Conservation (phyloP, 2,329 filamentous ascomycete genomes). For the Stagonosporopsis vannaccii region DNA sequence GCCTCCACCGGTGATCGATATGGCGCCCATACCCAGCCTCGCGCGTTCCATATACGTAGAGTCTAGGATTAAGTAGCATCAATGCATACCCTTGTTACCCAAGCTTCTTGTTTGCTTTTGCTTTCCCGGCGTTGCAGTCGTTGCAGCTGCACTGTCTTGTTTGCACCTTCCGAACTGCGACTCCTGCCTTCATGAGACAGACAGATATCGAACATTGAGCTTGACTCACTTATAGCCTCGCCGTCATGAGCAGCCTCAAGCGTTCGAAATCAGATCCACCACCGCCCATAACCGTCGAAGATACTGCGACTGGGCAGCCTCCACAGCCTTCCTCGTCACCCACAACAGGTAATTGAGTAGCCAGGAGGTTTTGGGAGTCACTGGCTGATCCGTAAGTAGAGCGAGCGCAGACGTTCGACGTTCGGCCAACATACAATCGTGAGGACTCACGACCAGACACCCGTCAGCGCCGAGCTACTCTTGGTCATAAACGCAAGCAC, state of each 20-base stretch:
- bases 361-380: background rate
- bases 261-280: conserved; percentile 31
- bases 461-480: conserved; percentile 29
- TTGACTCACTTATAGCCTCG: background rate
- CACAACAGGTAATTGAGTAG: conserved; percentile 23
- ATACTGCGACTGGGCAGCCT: conserved; percentile 36
- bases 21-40: conserved; percentile 4
- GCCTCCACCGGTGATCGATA: conserved; percentile 9
- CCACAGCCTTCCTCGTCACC: conserved; percentile 33
- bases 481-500: conserved; percentile 40
- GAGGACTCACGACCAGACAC: conserved; percentile 19
- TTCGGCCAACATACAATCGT: conserved; percentile 18
- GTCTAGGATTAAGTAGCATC: background rate
- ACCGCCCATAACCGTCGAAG: conserved; percentile 47
- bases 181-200: background rate
- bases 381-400: conserved; percentile 11
- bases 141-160: conserved; percentile 7
- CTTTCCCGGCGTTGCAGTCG: background rate
- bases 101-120: conserved; percentile 2
- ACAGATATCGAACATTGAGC: background rate
- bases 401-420: conserved; percentile 26
- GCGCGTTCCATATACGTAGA: background rate
- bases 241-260: conserved; percentile 12
- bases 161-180: background rate
- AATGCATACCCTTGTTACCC: background rate